Percentiles rank a stretch among this genome's conserved stretches.
Conservation (phyloP, 1,284 basidiomycete genomes). For the Fomitopsis schrenkii region DNA sequence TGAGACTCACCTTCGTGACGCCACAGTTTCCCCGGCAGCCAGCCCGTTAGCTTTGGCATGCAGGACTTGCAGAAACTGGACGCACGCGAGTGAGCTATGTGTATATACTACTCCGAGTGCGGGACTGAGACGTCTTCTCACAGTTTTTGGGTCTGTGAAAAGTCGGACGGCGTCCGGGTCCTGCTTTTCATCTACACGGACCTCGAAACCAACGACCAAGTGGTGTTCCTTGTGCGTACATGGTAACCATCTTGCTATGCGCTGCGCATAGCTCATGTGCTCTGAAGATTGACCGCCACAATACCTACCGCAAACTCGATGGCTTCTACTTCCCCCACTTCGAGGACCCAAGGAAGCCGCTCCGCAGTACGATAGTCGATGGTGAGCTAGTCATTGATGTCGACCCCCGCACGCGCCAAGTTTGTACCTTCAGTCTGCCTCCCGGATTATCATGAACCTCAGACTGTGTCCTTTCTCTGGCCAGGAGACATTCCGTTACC, state of each 20-base stretch:
- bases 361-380: conserved; percentile 84
- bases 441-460: conserved; percentile 7
- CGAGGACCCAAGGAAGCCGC: conserved; percentile 58
- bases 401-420: conserved; percentile 69
- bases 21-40: conserved; percentile 82
- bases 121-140: conserved; percentile 3
- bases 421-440: conserved; percentile 26
- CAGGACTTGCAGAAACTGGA: conserved; percentile 76
- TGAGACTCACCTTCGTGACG: neutral
- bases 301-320: conserved; percentile 72
- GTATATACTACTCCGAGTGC: neutral
- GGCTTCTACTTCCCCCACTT: conserved; percentile 90
- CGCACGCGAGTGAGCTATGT: conserved; percentile 67
- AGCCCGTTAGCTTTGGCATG: conserved; percentile 84
- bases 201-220: conserved; percentile 58
- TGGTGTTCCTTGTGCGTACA: conserved; percentile 73
- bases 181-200: conserved; percentile 83
- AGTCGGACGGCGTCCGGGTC: conserved; percentile 96
- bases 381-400: conserved; percentile 94
- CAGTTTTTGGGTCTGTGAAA: conserved; percentile 99
- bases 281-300: conserved; percentile 90
- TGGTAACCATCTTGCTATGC: neutral
- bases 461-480: conserved; percentile 2
- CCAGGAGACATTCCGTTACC: conserved; percentile 76
- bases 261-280: neutral